These are phyloP conservation scores for Dactylella cylindrospora DNA, from an alignment of 2,329 filamentous ascomycete genomes.

Conservation along the genomic window DNA sequence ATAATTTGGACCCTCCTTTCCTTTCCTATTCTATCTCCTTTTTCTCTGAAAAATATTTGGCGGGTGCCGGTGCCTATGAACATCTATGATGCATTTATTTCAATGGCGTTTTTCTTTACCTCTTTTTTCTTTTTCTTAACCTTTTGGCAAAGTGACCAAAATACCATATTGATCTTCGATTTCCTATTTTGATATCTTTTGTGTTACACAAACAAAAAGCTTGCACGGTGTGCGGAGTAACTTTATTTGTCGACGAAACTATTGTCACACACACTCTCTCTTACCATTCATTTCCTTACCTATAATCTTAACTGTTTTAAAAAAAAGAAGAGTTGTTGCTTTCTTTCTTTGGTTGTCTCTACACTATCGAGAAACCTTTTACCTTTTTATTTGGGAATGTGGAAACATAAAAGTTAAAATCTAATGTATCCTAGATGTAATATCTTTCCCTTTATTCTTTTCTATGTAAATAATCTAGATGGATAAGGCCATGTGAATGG, in stretches of 20 bases:
- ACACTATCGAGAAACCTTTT: neutral
- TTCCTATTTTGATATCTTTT: constrained; percentile 15
- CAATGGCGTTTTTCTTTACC: constrained; percentile 6
- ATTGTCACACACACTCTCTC: neutral
- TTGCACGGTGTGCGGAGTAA: constrained; percentile 37
- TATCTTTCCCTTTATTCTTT: neutral
- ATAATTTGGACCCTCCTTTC: neutral
- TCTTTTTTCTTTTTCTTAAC: neutral
- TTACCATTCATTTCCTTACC: neutral
- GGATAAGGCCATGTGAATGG: neutral
- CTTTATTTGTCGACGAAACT: too few species aligned
- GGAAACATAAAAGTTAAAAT: neutral
- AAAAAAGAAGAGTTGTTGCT: too few species aligned
- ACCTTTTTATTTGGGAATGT: neutral
- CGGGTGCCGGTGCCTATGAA: constrained; percentile 9
- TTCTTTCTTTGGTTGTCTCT: too few species aligned
- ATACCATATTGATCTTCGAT: constrained; percentile 16
- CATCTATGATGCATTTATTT: constrained; percentile 8
- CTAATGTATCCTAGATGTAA: neutral
- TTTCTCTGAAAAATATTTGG: constrained; percentile 12
- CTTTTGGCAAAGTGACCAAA: too few species aligned
- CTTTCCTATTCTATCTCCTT: constrained; percentile 2
- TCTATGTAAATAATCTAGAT: neutral
- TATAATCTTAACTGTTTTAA: neutral
- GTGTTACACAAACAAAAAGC: constrained; percentile 36